Conservation (phyloP, 495 filamentous ascomycete species). For the Lophium mytilinum region DNA sequence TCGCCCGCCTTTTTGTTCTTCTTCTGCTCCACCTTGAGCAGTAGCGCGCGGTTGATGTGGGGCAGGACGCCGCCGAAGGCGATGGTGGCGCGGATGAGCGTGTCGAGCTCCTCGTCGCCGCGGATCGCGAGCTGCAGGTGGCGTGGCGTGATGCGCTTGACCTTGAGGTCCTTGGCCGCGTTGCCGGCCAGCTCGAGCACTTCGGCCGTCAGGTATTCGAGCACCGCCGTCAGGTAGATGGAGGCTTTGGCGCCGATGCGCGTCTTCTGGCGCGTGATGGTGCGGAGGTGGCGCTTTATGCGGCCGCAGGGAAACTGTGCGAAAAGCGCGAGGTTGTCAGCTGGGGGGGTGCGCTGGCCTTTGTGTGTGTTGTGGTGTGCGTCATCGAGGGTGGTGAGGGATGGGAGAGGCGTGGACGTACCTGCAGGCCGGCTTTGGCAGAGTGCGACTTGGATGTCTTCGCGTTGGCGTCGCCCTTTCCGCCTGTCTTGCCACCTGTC, state of each 20-base stretch:
- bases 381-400: neutral
- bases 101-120: constrained; percentile 97
- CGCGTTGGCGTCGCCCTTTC: constrained; percentile 50
- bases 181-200: constrained; percentile 97
- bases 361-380: neutral
- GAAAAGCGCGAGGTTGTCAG: constrained; percentile 4
- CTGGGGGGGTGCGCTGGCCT: constrained; percentile 1
- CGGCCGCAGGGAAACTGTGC: constrained; percentile 93
- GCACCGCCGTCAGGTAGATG: constrained; percentile 95
- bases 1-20: constrained; percentile 75
- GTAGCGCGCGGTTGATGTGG: constrained; percentile 94
- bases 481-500: constrained; percentile 79
- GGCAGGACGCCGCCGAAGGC: constrained; percentile 97
- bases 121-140: constrained; percentile 97
- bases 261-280: constrained; percentile 99
- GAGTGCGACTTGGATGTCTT: constrained; percentile 98
- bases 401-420: constrained; percentile 45
- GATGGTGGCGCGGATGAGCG: constrained; percentile 93
- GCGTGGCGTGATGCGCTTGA: constrained; percentile 98
- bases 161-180: constrained; percentile 97
- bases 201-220: constrained; percentile 97
- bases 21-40: constrained; percentile 99
- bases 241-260: constrained; percentile 98
- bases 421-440: constrained; percentile 95
- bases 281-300: constrained; percentile 99